These are phyloP conservation scores for Aspergillus tanneri DNA, from an alignment of 2,329 filamentous ascomycete species.

Conservation along the genomic window DNA sequence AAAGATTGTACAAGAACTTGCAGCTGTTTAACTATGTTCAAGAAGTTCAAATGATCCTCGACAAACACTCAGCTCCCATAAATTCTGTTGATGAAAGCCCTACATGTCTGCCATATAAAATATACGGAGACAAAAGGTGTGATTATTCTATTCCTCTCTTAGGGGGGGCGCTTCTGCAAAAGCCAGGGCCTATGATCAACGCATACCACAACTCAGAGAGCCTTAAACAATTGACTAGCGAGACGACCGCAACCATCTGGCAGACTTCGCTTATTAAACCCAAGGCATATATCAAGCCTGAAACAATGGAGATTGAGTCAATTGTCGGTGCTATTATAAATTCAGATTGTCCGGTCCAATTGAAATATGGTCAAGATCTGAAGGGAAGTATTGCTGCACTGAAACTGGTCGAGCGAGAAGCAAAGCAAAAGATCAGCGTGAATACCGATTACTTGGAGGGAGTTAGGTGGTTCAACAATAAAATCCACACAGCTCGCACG, in stretches of 20 bases:
- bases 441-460: not conserved
- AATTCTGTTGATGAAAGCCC: not conserved
- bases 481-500: constrained; percentile 24
- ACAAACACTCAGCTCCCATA: constrained; percentile 25
- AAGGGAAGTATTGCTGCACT: constrained; percentile 40
- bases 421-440: not conserved
- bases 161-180: constrained; percentile 12
- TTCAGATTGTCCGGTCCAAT: constrained; percentile 30
- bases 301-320: constrained; percentile 24
- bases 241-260: no score
- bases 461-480: not conserved
- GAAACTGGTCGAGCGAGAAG: constrained; percentile 6
- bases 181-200: not conserved
- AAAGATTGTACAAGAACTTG: constrained; percentile 51
- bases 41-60: constrained; percentile 45
- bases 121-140: not conserved
- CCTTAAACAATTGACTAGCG: no score
- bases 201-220: not conserved
- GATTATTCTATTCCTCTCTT: constrained; percentile 2
- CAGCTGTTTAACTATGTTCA: constrained; percentile 48
- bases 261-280: no score
- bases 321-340: constrained; percentile 23
- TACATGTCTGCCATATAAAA: not conserved
- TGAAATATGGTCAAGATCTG: constrained; percentile 41
- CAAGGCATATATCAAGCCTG: not conserved